Evolutionary conservation across 2,329 filamentous ascomycete genomes (phyloP), one percentile per base, ranked within the genome.

Genomic region (Xylaria sp.): DNA sequence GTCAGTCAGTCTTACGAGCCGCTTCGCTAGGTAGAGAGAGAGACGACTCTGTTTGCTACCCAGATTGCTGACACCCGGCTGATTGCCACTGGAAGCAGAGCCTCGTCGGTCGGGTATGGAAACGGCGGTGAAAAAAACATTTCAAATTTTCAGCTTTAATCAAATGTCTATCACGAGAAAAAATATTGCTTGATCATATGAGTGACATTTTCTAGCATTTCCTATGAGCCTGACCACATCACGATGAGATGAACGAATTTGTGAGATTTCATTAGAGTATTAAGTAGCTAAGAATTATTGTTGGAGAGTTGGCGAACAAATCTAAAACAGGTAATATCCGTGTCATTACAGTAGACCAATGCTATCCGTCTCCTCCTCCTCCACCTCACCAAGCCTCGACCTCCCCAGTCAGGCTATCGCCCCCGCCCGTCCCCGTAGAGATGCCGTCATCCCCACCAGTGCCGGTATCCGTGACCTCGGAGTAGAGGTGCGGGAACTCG

Each of bases 351-450:
- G 19, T 44, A 40, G 43, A 44, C 37, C 44, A 9, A 45, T 24
- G 38, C 38, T 42, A 49, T 26, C 41, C 9, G 44, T 11, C 19
- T 20, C 34, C 17, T 22, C 39, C 7, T 19, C 24, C 18, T 7
- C 11, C 45, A 11, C 17, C 22, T 56, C 49, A 61, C 56, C 59
- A 60, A 24, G 52, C 48, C 17, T 62, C 60, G 24, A 62, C 54
- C 37, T 62, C 60, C 6, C 60, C 60, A 18, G 57, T 62, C 37
- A 62, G 39, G 37, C 60, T 62, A 21, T 39, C 57, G 3, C 53
- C 52, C 8, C 56, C 52, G 52, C 20, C 55, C 48, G 29, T 34
- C 5, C 6, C 54, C 9, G 56, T 55, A 17, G 41, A 48, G 1
- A 47, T 52, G 6, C 29, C 40, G 7, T 50, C 54, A 7, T 37